Evolutionary conservation across 225 moss, liverwort and hornwort genomes (phyloP).

Genomic region (Climacium dendroides): DNA sequence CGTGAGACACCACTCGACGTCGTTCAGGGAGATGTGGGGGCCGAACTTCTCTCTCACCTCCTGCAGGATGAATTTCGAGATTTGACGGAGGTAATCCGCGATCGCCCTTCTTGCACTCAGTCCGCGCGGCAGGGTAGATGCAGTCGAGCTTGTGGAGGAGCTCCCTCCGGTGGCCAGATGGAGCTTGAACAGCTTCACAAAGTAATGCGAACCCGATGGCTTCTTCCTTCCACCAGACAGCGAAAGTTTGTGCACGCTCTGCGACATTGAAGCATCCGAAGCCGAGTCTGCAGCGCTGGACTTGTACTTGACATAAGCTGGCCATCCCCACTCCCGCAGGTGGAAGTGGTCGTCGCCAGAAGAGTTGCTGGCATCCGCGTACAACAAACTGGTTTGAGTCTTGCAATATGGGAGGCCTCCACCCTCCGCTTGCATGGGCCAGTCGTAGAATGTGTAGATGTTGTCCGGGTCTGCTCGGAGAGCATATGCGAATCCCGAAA

Average conservation of each 20-base stretch:
- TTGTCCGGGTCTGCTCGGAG: background rate
- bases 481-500: constrained; percentile 9
- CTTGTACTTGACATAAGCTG: background rate
- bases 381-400: background rate
- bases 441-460: background rate
- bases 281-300: background rate
- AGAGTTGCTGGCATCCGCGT: background rate
- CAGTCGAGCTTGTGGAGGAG: background rate
- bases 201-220: background rate
- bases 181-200: background rate
- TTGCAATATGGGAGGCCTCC: background rate
- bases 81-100: background rate
- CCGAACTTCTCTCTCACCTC: background rate
- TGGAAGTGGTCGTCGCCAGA: background rate
- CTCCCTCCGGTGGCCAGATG: background rate
- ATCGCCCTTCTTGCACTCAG: background rate
- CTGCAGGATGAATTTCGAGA: background rate
- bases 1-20: constrained; percentile 27
- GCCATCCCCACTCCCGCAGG: background rate
- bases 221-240: background rate
- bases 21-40: background rate
- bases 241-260: background rate
- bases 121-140: background rate
- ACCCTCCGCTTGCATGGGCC: background rate
- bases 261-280: background rate